Evolutionary conservation across 2,329 filamentous ascomycete genomes (phyloP).

Genomic region (Blastomyces percursus): DNA sequence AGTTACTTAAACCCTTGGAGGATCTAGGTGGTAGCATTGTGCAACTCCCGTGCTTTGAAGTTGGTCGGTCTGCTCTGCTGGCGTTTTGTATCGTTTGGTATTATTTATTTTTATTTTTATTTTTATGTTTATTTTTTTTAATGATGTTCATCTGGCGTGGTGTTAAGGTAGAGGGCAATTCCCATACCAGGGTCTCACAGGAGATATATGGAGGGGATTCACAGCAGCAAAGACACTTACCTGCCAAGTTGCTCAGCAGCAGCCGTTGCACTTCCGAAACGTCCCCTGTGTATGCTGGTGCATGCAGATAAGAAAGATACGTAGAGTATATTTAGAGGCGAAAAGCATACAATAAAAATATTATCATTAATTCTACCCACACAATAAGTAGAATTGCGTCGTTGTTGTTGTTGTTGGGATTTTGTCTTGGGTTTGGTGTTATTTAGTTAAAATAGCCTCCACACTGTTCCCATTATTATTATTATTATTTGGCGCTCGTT

Average conservation of each 20-base stretch:
- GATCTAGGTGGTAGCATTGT: background rate
- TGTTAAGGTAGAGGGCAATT: background rate
- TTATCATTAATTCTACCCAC: no score
- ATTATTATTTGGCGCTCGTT: no score
- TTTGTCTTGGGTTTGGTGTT: no score
- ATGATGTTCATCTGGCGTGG: background rate
- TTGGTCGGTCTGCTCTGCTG: background rate
- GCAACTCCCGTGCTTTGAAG: background rate
- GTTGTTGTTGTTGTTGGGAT: no score
- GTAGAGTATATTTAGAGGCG: no score
- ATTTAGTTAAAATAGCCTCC: no score
- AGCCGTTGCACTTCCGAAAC: conserved; percentile 1
- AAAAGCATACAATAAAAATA: no score
- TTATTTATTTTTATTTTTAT: background rate
- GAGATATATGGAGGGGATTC: background rate
- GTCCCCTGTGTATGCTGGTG: background rate
- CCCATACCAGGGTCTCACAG: background rate
- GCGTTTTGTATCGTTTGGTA: background rate
- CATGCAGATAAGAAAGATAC: background rate
- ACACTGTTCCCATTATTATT: no score
- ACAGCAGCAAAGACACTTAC: background rate
- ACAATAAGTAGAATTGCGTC: background rate
- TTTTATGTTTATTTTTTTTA: background rate
- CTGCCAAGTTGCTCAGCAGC: background rate
- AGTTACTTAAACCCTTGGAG: background rate